These are phyloP conservation scores for cucumber (Cucumis sativus) DNA, from an alignment of 306 rosid genomes.

Conservation along the genomic window DNA sequence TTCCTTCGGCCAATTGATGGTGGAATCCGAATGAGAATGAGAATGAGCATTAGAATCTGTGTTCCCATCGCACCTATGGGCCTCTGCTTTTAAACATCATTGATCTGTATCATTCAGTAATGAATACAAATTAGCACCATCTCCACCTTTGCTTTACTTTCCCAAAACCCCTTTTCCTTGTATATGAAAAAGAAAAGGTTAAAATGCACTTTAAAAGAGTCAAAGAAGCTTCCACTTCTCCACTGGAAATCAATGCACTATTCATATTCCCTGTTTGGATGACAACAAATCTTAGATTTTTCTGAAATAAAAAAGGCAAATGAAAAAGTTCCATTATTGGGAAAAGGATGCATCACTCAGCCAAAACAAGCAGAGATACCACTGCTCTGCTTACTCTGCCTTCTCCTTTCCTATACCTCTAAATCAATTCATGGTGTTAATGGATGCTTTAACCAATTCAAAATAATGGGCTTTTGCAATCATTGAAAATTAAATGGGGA, in stretches of 20 bases:
- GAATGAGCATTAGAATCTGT: constrained; percentile 11
- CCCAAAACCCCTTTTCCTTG: not conserved
- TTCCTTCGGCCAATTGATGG: not conserved
- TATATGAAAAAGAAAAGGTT: not conserved
- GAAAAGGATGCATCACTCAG: not conserved
- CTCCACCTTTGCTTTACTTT: not conserved
- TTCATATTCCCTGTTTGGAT: constrained; percentile 10
- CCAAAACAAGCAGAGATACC: not conserved
- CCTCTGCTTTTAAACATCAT: constrained; percentile 4
- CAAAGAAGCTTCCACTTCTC: constrained; percentile 7
- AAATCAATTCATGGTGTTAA: not conserved
- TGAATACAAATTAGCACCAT: not conserved
- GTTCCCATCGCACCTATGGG: constrained; percentile 1
- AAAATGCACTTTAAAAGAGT: constrained; percentile 2
- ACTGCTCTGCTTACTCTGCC: not conserved
- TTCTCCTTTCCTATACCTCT: not conserved
- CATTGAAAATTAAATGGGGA: not conserved
- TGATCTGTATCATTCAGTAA: not conserved
- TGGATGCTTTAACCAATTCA: not conserved
- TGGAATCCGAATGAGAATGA: constrained; percentile 4
- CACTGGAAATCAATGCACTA: constrained; percentile 3
- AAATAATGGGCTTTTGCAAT: not conserved
- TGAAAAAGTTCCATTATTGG: not conserved
- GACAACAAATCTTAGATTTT: constrained; percentile 6
- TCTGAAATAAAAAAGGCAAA: not conserved